Base-by-base conservation (phyloP, 2,329 filamentous ascomycete genomes). In the Curvularia hawaiiensis region DNA sequence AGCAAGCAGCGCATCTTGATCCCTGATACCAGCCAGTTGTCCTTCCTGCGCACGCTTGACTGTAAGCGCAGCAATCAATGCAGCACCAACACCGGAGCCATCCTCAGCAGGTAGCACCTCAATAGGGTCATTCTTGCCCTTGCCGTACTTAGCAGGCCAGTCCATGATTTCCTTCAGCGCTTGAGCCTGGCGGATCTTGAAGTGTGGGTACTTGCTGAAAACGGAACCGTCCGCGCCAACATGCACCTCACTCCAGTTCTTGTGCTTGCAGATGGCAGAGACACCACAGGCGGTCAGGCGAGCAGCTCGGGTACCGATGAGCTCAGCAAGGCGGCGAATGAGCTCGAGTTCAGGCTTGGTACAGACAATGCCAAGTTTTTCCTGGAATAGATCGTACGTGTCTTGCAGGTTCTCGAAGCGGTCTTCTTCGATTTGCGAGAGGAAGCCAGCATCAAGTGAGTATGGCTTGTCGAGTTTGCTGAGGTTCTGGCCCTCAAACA, bases 171-270 rank as follows among this genome's bases (percentile, higher is more conserved):
- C 95, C 54, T 91, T 88, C 52, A 99, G 85, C 28, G 95, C 95
- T 76, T 89, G 84, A 14, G 95, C 94, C 54, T 94, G 93, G 53
- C 95, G 90, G 56, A 88, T 86, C 84, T 97, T 97, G 86, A 99
- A 99, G 80, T 97, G 90, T 12, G 95, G 95, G 80, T 99, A 99
- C 78, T 98, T 98, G 84, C 97, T 97, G 83, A 99, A 99, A 53
- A 99, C 94, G 18, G 91, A 96, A 38, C 95, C 95, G 74, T 99
- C 95, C 50, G 95, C 95, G 69, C 95, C 95, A 41, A 99, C 95
- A 77, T 98, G 95, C 81, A 91, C 96, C 38, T 85, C 84, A 72
- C 90, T 80, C 78, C 93, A 94, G 66, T 86, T 85, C 85, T 97
- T 98, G 88, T 98, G 98, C 81, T 89, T 96, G 85, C 90, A 92